Conservation (phyloP, 495 filamentous ascomycete genomes). For the Pseudevernia furfuracea region DNA sequence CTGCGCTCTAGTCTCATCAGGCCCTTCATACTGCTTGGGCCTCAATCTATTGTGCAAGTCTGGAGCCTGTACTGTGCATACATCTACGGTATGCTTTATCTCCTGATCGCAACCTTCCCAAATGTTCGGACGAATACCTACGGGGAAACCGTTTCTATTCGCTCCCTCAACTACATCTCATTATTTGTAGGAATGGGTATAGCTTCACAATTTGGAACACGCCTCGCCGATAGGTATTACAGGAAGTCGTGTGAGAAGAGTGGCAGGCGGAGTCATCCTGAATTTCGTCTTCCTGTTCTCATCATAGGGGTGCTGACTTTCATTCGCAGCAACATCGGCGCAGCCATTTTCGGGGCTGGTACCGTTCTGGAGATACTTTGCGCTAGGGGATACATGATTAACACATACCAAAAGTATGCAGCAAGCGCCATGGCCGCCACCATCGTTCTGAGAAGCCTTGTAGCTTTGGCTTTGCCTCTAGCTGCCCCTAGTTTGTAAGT, state of each 20-base stretch:
- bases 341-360: slow-evolving; percentile 43
- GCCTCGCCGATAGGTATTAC: slow-evolving; percentile 46
- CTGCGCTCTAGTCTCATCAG: slow-evolving; percentile 31
- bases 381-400: slow-evolving; percentile 47
- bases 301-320: slow-evolving; percentile 38
- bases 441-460: slow-evolving; percentile 41
- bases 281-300: slow-evolving; percentile 48
- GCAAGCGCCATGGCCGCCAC: slow-evolving; percentile 41
- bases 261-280: slow-evolving; percentile 38
- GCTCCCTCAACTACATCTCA: slow-evolving; percentile 37
- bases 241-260: slow-evolving; percentile 34
- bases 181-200: slow-evolving; percentile 28
- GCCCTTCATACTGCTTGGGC: slow-evolving; percentile 34
- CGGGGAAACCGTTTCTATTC: slow-evolving; percentile 36
- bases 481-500: slow-evolving; percentile 40
- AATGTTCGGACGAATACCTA: slow-evolving; percentile 44
- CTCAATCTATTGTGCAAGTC: slow-evolving; percentile 43
- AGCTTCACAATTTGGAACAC: slow-evolving; percentile 4
- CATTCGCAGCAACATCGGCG: slow-evolving; percentile 31
- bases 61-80: slow-evolving; percentile 51
- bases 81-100: slow-evolving; percentile 37
- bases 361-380: slow-evolving; percentile 42
- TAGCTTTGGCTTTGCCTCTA: slow-evolving; percentile 38
- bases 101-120: slow-evolving; percentile 54
- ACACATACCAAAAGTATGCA: slow-evolving; percentile 41